Percentiles rank a stretch among this genome's conserved stretches.
Evolutionary conservation across 2,329 filamentous ascomycete species (phyloP).

Genomic region (Aspergillus bombycis): DNA sequence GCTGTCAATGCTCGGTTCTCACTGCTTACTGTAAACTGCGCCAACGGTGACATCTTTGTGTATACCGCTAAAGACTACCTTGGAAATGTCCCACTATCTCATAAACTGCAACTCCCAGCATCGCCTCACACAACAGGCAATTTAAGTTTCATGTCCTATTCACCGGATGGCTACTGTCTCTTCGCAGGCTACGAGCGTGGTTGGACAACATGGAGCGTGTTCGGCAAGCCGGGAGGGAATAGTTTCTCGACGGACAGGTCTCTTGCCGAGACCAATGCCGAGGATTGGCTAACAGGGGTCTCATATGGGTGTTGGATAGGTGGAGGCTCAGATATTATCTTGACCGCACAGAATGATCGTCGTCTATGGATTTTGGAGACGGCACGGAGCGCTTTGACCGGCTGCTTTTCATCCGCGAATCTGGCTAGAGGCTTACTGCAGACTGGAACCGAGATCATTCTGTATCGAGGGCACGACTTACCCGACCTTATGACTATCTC

Average conservation of each 20-base stretch:
- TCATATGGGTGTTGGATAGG: constrained; percentile 82
- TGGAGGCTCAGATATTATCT: constrained; percentile 80
- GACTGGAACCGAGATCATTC: constrained; percentile 83
- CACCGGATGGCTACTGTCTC: constrained; percentile 92
- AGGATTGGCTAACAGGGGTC: constrained; percentile 83
- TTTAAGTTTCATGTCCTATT: constrained; percentile 78
- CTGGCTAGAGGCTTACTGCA: constrained; percentile 86
- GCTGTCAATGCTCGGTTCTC: constrained; percentile 96
- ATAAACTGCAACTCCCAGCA: constrained; percentile 71
- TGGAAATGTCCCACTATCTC: constrained; percentile 87
- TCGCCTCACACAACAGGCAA: constrained; percentile 69
- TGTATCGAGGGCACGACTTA: constrained; percentile 91
- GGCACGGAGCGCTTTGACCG: constrained; percentile 88
- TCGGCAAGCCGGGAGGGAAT: constrained; percentile 83
- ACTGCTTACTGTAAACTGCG: constrained; percentile 82
- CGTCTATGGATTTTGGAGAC: constrained; percentile 87
- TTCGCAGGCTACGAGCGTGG: constrained; percentile 91
- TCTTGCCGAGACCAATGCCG: constrained; percentile 68
- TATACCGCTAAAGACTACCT: constrained; percentile 92
- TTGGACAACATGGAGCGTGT: constrained; percentile 97
- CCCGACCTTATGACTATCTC: constrained; percentile 90
- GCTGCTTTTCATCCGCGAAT: constrained; percentile 89
- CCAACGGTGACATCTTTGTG: constrained; percentile 78
- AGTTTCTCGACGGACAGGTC: constrained; percentile 74
- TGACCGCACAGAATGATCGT: constrained; percentile 72